A percentile compares a stretch with the other conserved stretches of the same genome.
Conservation (phyloP, 495 filamentous ascomycete species). For the Barbatosphaeria neglecta region DNA sequence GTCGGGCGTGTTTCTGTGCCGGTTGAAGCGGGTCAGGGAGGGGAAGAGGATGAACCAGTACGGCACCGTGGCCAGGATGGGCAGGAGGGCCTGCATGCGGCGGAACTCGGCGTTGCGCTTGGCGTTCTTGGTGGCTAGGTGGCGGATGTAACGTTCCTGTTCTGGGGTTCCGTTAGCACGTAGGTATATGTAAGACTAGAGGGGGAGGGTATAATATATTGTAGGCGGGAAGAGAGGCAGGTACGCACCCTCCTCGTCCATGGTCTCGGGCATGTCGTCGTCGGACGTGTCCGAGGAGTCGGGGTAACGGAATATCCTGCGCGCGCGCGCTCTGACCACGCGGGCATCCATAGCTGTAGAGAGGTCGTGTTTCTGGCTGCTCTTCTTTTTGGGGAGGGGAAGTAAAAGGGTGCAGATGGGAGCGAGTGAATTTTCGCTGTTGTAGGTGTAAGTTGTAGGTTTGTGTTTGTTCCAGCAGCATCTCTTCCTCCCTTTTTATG, state of each 20-base stretch:
- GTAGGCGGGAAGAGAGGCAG: background rate
- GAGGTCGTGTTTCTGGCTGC: no score
- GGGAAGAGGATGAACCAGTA: conserved; percentile 41
- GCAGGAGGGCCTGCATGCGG: conserved; percentile 41
- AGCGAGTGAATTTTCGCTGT: no score
- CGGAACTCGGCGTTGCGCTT: conserved; percentile 47
- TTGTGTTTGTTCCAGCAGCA: no score
- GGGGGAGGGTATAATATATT: background rate
- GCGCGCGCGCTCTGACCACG: conserved; percentile 41
- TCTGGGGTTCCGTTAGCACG: conserved; percentile 26
- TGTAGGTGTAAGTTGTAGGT: no score
- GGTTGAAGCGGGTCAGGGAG: conserved; percentile 28
- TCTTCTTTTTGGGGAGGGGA: conserved; percentile 2
- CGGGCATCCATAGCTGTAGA: no score
- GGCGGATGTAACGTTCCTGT: conserved; percentile 57
- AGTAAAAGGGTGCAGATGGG: no score
- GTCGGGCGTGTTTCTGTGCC: no score
- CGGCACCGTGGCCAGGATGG: conserved; percentile 35
- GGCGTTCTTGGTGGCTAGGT: conserved; percentile 45
- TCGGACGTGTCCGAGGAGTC: no score
- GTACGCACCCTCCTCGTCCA: conserved; percentile 56
- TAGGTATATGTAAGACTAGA: background rate
- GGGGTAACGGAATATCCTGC: conserved; percentile 54
- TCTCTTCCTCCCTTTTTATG: no score
- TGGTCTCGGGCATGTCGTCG: conserved; percentile 37